Base-by-base conservation (phyloP, 192 early-diverging fungal genomes). In the Jimgerdemannia lactiflua region DNA sequence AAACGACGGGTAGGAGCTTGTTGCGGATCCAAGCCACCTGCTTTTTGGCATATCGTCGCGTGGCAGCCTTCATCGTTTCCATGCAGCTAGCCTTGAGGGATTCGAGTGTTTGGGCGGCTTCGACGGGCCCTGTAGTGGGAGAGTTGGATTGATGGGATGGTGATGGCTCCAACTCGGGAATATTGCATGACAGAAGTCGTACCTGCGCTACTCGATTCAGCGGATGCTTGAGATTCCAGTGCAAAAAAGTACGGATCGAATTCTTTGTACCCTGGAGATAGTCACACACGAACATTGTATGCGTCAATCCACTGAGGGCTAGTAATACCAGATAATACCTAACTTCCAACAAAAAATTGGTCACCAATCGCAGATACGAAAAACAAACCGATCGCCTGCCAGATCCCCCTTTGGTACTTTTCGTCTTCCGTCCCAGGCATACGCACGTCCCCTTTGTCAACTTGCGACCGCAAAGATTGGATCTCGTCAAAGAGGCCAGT, bases 21-120 rank as follows among this genome's bases (percentile, higher is more conserved):
- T 95, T 95, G 20, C 84, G 83, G 40, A 96, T 94, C 95, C 95
- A 96, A 11, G 84, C 82, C 0, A 94, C 84, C 77, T 96, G 95
- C 43, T 89, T 78, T 64, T 91, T 87, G 18, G 97, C 95, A 79
- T 99, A 99, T 64, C 93, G 88, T 39, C 96, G 81, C n/a, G 96
- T 99, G 4, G 86, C 89, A 4, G 80, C 78, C 78, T 96, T 98
- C 96, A 99, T 98, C 1, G 80, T 82, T 65, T 95, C 92, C 39
- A 94, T 78, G 20, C 91, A 92, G 8, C 87, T 78, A 3, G 41
- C 6, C 49, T 85, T 87, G 14, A 93, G 81, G 8, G 64, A 19
- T 17, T 10, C 20, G n/a, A 19, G 64, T 10, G 49, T 69, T 39
- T 67, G 11, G 69, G 3, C n/a, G 39, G 66, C 39, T 8, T 43